Evolutionary conservation across 2,329 filamentous ascomycete species (phyloP).

Genomic region (Claviceps africana): DNA sequence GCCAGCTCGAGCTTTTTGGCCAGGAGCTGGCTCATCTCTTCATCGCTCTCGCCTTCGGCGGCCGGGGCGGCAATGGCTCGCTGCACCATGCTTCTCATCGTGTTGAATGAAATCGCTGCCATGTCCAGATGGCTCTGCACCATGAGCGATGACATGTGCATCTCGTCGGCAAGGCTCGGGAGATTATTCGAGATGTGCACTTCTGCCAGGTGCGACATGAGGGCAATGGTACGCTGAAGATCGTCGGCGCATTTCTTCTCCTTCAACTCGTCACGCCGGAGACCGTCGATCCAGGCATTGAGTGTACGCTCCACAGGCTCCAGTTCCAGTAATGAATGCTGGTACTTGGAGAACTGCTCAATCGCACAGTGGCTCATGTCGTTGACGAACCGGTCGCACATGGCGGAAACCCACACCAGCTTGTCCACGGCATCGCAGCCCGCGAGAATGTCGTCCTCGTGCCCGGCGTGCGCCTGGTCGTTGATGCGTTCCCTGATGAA

Average conservation of each 20-base stretch:
- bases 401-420: slow-evolving; percentile 67
- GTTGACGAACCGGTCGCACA: slow-evolving; percentile 73
- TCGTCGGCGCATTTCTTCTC: slow-evolving; percentile 71
- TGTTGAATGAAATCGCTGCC: slow-evolving; percentile 51
- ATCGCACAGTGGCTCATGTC: slow-evolving; percentile 67
- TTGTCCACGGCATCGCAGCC: slow-evolving; percentile 75
- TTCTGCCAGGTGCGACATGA: slow-evolving; percentile 76
- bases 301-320: slow-evolving; percentile 83
- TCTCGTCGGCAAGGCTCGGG: slow-evolving; percentile 61
- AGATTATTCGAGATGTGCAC: slow-evolving; percentile 59
- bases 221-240: slow-evolving; percentile 67
- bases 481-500: slow-evolving; percentile 69
- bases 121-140: slow-evolving; percentile 75
- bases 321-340: slow-evolving; percentile 70
- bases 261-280: slow-evolving; percentile 74
- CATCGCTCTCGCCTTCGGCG: slow-evolving; percentile 30
- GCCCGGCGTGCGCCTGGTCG: slow-evolving; percentile 49
- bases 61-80: slow-evolving; percentile 36
- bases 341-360: slow-evolving; percentile 64
- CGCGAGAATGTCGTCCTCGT: slow-evolving; percentile 66
- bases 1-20: slow-evolving; percentile 56
- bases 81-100: slow-evolving; percentile 53
- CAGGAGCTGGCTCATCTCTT: slow-evolving; percentile 54
- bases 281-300: slow-evolving; percentile 73
- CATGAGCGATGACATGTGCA: slow-evolving; percentile 62